Base-by-base conservation (phyloP, 164 flowering plant genomes). In the Kingdonia uniflora region DNA sequence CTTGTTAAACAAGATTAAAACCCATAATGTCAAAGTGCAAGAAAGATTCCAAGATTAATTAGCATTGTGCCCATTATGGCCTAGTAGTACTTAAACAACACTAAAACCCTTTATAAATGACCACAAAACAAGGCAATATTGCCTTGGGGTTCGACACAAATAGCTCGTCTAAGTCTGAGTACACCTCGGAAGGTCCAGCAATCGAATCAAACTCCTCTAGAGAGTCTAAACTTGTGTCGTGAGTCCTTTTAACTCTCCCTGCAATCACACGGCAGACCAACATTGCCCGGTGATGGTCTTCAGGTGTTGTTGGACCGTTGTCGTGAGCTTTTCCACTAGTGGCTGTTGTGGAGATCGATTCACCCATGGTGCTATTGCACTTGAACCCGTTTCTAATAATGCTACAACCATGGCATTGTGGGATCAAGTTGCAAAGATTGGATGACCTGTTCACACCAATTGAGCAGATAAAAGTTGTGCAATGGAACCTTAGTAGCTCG, bases 111-210 rank as follows among this genome's bases (percentile, higher is more conserved):
- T 74, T 55, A 49, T 87, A 91, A 68, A 91, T 80, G 11, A 91
- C 96, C 68, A 91, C 97, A 78, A 91, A 91, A 60, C 97, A 91
- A 40, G 96, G 92, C 74, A 91, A 66, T 44, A 91, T 85, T 50
- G 96, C 89, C 69, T 61, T 83, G 0, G 84, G 81, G 67, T 81
- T 83, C 48, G 75, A 80, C 64, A 91, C 97, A 64, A 66, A 80
- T 58, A 91, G 58, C 72, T 91, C 96, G 55, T 91, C 98, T 71
- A 87, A 69, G 74, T 76, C 84, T 0, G 96, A 75, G 57, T 77
- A 83, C 2, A 72, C 64, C 29, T 81, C 96, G 3, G 45, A 54
- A 0, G 67, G 77, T 47, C 87, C 86, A 7, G 78, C 75, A 45
- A 85, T 76, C 2, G 96, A 87, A 66, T 91, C 98, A 60, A 66